Percentiles rank a stretch among this genome's conserved stretches.
Conservation (phyloP, 73 alveolate species). For the Tetrahymena malaccensis region DNA sequence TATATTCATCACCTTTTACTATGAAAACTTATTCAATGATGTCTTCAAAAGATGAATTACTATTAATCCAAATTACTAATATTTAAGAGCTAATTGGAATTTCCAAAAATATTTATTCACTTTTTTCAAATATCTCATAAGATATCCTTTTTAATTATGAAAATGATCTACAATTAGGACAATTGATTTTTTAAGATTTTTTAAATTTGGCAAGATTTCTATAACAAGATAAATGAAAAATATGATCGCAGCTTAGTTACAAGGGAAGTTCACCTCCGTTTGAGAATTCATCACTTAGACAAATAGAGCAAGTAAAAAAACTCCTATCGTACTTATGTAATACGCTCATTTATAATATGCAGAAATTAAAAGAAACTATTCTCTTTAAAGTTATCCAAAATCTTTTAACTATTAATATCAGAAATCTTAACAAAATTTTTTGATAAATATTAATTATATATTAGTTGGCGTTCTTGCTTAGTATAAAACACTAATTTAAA, state of each 20-base stretch:
- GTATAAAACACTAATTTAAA: no score
- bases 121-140: neutral
- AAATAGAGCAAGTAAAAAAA: neutral
- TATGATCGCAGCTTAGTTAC: neutral
- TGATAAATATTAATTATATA: no score
- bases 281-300: neutral
- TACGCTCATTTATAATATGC: neutral
- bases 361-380: no score
- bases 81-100: neutral
- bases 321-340: neutral
- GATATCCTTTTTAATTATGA: neutral
- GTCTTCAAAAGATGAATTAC: neutral
- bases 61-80: neutral
- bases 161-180: neutral
- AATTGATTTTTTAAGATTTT: neutral
- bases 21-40: neutral
- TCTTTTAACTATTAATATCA: no score
- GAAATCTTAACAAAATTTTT: no score
- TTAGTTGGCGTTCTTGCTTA: no score
- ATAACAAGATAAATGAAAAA: neutral
- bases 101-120: neutral
- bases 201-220: neutral
- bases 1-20: neutral
- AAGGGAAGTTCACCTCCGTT: neutral
- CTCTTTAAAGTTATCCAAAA: no score